Evolutionary conservation across 495 filamentous ascomycete genomes (phyloP), one percentile per base, ranked within the genome.

Genomic region (Penicillium waksmanii): DNA sequence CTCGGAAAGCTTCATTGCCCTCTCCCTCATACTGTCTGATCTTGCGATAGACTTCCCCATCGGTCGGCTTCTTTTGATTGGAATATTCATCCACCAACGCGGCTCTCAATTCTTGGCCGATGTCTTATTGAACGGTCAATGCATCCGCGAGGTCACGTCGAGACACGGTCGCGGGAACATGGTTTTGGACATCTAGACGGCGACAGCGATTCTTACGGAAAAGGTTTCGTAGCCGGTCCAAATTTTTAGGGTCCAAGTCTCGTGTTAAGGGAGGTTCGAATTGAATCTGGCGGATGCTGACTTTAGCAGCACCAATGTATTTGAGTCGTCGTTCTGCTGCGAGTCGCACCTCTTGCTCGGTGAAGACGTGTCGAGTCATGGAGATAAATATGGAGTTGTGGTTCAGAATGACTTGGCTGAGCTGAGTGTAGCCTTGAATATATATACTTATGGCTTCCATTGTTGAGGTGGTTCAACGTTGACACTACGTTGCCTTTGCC

Each of bases 121-220:
- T 27, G 27, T 27, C 27, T 27, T 27, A 5, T 27, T 5, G 27
- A 27, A 27, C 27, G 6, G 27, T 5, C 17, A 6, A 21, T 21
- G 21, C 21, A 21, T 21, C 21, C 21, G 21, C 21, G 7, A 69
- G 59, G 27, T 62, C 23, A 25, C 57, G 49, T 33, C 19, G n/a
- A 2, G 67, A 63, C 5, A 70, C 62, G 40, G 69, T 51, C 46
- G 60, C 58, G 36, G 65, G 55, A 5, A 67, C 57, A 54, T 71
- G 53, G 47, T 71, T 71, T 3, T 42, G 9, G 12, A 68, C n/a
- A 44, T 68, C 65, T 3, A 69, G 51, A 0, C 65, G 56, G 12
- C 42, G 53, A 61, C 61, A 71, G 10, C 57, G 36, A 21, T 65
- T 56, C 17, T 67, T 60, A 23, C 40, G 49, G 42, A 71, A 68